Evolutionary conservation across 306 rosid genomes (phyloP), one percentile per base, ranked within the genome.

Genomic region (Dalbergia cultrata): DNA sequence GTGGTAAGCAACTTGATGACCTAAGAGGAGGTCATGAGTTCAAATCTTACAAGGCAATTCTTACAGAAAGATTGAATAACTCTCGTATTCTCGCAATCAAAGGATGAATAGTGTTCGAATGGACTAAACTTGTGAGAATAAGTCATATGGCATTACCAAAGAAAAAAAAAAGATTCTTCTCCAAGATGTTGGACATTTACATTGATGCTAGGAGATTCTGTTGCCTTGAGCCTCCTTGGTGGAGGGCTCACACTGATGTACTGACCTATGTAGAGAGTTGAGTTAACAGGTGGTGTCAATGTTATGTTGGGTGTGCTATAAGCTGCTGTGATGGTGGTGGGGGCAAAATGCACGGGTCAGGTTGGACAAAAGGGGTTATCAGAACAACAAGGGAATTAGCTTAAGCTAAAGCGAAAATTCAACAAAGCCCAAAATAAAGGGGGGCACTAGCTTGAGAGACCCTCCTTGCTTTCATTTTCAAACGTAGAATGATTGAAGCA

Each of bases 401-500:
- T 50, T 50, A 49, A 49, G 54, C 54, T 49, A 13, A 49, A 49
- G 54, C 41, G 18, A 59, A 70, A 60, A 74, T 56, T 64, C 65
- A 44, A 83, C 54, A 71, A 83, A 71, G 59, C 67, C 72, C 53
- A 70, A 76, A 49, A 8, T 1, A 5, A 77, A 80, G 71, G 41
- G 76, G 69, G 63, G 70, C 83, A 81, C 83, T 81, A 60, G 49
- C 68, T 67, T 49, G 74, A 72, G 72, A 80, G 35, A 72, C 84
- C 67, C 57, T 43, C 14, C 58, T 70, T 75, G 77, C 65, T 75
- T 78, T 86, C 87, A 81, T 81, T 89, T 90, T 92, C 95, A 83
- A 90, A 74, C 37, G 41, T 53, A 79, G 80, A 86, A 91, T 89
- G 86, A 93, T 87, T 89, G 88, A 44, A 70, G 89, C 79, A 89